A percentile compares a stretch with the other conserved stretches of the same genome.
Evolutionary conservation across 2,329 filamentous ascomycete genomes (phyloP).

Genomic region (Microthyrium microscopicum): DNA sequence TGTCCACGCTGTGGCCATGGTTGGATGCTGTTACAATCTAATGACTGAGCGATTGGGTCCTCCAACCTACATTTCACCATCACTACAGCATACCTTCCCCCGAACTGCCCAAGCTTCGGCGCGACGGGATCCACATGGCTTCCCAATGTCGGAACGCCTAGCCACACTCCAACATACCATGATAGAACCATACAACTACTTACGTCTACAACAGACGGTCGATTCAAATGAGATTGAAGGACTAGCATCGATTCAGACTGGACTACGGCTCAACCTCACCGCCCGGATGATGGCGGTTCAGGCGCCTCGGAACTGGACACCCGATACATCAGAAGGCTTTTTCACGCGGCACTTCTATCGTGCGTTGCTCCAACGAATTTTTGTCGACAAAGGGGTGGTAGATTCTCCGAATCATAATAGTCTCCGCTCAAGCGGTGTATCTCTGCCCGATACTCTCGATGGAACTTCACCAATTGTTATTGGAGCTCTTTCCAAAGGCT

Average conservation of each 20-base stretch:
- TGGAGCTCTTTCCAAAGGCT: constrained; percentile 64
- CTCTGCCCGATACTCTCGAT: constrained; percentile 2
- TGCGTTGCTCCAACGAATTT: constrained; percentile 78
- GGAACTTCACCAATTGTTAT: constrained; percentile 45
- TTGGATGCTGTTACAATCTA: constrained; percentile 97
- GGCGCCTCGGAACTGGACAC: constrained; percentile 83
- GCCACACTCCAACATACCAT: constrained; percentile 23
- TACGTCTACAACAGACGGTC: constrained; percentile 12
- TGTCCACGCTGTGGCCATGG: constrained; percentile 81
- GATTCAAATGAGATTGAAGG: not conserved
- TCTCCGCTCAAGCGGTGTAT: constrained; percentile 13
- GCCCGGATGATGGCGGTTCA: constrained; percentile 97
- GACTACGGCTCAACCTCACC: constrained; percentile 82
- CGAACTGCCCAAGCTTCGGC: constrained; percentile 51
- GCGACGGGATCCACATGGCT: constrained; percentile 74
- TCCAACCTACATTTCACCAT: constrained; percentile 69
- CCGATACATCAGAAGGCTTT: constrained; percentile 64
- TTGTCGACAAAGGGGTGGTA: constrained; percentile 69
- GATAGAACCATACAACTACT: constrained; percentile 23
- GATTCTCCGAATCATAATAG: no score
- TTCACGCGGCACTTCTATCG: constrained; percentile 90
- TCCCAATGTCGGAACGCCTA: constrained; percentile 72
- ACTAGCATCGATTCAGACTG: constrained; percentile 16
- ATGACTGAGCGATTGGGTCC: constrained; percentile 79
- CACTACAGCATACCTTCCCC: constrained; percentile 56